Conservation (phyloP, 495 filamentous ascomycete genomes). For the Hypoxylon fragiforme region DNA sequence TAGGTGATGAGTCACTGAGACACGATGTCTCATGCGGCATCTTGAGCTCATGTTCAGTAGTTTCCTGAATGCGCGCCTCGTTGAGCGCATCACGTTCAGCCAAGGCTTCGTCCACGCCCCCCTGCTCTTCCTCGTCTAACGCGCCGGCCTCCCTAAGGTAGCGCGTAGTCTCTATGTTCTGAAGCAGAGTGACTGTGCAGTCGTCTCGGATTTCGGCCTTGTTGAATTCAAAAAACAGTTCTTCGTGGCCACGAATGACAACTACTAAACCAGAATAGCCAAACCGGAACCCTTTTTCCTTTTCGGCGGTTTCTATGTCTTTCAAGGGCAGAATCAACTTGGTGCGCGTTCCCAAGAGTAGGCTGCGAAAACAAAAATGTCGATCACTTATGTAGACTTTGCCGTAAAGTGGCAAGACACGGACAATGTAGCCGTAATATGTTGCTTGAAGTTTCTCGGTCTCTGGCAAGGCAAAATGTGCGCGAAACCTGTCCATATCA, state of each 20-base stretch:
- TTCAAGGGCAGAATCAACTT: constrained; percentile 91
- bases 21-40: constrained; percentile 56
- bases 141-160: constrained; percentile 73
- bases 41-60: constrained; percentile 60
- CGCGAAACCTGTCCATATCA: constrained; percentile 77
- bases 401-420: constrained; percentile 90
- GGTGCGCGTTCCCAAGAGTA: constrained; percentile 86
- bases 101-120: constrained; percentile 74
- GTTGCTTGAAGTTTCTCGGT: constrained; percentile 86
- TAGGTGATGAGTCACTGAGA: constrained; percentile 58
- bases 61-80: constrained; percentile 69
- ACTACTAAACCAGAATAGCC: constrained; percentile 91
- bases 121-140: constrained; percentile 68
- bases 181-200: constrained; percentile 78
- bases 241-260: constrained; percentile 90
- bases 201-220: constrained; percentile 79
- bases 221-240: constrained; percentile 94
- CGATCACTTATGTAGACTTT: constrained; percentile 93
- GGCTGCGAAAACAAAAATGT: constrained; percentile 91
- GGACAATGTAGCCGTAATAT: constrained; percentile 85
- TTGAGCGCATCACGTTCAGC: constrained; percentile 82
- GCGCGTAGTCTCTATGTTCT: constrained; percentile 70
- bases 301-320: constrained; percentile 91
- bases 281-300: constrained; percentile 93
- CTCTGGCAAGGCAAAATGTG: constrained; percentile 84